Conservation (phyloP, 2,329 filamentous ascomycete species). For the Elsinoe australis region DNA sequence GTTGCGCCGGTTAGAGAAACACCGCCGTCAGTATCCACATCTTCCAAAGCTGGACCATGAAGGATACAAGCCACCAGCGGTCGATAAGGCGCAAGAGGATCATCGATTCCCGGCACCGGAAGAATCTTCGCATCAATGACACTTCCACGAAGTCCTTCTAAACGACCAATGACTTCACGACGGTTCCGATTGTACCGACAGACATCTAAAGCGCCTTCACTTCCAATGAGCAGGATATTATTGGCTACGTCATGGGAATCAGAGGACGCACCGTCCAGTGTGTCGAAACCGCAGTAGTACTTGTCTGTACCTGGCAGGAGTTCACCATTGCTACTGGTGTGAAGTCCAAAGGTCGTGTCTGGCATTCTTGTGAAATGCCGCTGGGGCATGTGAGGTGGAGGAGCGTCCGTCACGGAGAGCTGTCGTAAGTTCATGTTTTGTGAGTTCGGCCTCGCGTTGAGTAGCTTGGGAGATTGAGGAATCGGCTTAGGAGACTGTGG, state of each 20-base stretch:
- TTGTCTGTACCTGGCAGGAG: conserved; percentile 42
- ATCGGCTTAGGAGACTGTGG: not conserved
- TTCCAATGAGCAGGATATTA: conserved; percentile 67
- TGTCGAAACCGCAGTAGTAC: conserved; percentile 77
- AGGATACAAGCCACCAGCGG: conserved; percentile 73
- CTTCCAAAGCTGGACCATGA: conserved; percentile 63
- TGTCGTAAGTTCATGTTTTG: conserved; percentile 3
- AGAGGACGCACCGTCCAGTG: conserved; percentile 44
- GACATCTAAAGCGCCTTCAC: conserved; percentile 71
- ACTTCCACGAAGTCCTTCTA: conserved; percentile 71
- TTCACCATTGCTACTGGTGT: conserved; percentile 29
- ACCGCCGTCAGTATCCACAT: conserved; percentile 29
- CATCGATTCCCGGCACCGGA: conserved; percentile 54
- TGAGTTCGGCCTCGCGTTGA: not conserved
- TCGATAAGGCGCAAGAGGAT: conserved; percentile 48
- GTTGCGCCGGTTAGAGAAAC: not conserved
- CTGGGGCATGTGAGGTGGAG: conserved; percentile 32
- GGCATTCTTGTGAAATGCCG: conserved; percentile 30
- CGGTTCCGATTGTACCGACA: conserved; percentile 65
- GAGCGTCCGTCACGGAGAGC: conserved; percentile 23
- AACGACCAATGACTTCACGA: conserved; percentile 58
- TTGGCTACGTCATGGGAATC: conserved; percentile 39
- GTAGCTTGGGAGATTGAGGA: conserved; percentile 5
- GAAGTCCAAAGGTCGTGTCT: conserved; percentile 25
- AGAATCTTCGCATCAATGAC: conserved; percentile 78